phyloP scores from a whole-genome alignment of 73 alveolate species.

The Durusdinium trenchii region DNA sequence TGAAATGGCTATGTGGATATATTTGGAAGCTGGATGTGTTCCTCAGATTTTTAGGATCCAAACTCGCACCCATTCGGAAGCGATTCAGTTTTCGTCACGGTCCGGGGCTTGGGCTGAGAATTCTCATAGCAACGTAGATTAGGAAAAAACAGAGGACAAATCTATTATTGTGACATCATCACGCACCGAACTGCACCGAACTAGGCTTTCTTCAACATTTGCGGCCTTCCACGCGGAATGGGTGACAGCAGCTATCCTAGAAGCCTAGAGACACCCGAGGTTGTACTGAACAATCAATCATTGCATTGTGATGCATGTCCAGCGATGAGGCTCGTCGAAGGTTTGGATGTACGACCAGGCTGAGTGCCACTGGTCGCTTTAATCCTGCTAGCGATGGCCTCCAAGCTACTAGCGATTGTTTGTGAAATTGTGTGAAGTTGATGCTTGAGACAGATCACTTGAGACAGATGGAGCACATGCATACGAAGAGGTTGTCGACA shows the following conservation, averaged over 20 bases:
- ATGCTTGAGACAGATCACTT: neutral
- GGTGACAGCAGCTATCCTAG: constrained; percentile 31
- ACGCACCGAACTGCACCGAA: neutral
- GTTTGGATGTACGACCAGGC: constrained; percentile 52
- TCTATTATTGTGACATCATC: too few relatives aligned
- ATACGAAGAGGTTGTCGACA: neutral
- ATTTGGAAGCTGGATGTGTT: too few relatives aligned
- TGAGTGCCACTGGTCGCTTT: neutral
- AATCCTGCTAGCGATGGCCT: neutral
- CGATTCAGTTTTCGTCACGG: too few relatives aligned
- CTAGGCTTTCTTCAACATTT: constrained; percentile 47
- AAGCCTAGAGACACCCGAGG: too few relatives aligned
- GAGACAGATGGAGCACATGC: neutral
- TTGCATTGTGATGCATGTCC: too few relatives aligned
- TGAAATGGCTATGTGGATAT: too few relatives aligned
- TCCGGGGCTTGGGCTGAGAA: too few relatives aligned
- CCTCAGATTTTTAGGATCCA: neutral
- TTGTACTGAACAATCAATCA: too few relatives aligned
- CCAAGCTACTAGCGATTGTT: neutral
- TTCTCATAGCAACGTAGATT: too few relatives aligned
- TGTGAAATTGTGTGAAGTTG: neutral
- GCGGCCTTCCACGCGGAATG: constrained; percentile 25
- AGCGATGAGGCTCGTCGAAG: constrained; percentile 51
- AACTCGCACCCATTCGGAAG: neutral
- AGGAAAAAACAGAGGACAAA: too few relatives aligned